These are phyloP conservation scores for Anthracocystis setariae DNA, from an alignment of 1,284 basidiomycete genomes.

Conservation along the genomic window DNA sequence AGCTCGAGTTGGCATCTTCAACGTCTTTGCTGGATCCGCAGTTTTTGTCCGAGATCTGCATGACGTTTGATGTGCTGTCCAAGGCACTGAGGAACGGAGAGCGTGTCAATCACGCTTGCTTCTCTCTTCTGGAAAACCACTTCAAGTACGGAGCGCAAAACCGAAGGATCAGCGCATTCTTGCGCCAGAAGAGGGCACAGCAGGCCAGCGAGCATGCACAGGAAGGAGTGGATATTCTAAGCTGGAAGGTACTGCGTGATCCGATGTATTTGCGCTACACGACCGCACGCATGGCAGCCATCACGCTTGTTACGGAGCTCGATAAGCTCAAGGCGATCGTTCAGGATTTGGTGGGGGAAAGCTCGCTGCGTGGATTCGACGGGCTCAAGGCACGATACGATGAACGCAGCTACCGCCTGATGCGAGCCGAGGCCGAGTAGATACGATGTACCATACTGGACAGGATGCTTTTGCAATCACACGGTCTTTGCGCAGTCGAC, in stretches of 20 bases:
- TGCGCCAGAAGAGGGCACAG: slow-evolving; percentile 9
- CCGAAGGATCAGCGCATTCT: slow-evolving; percentile 24
- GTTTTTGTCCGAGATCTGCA: slow-evolving; percentile 46
- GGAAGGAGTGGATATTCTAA: slow-evolving; percentile 29
- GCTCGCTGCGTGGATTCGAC: slow-evolving; percentile 40
- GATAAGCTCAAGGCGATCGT: slow-evolving; percentile 52
- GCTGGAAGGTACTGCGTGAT: slow-evolving; percentile 37
- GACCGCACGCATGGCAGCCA: slow-evolving; percentile 48
- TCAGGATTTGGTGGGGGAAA: slow-evolving; percentile 49
- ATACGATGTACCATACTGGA: not conserved
- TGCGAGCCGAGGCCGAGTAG: slow-evolving; percentile 3
- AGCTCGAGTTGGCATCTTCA: slow-evolving; percentile 37
- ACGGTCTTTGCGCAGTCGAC: no score
- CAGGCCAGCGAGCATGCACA: not conserved
- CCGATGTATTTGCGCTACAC: slow-evolving; percentile 52
- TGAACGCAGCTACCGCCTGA: slow-evolving; percentile 21
- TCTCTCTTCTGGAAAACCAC: slow-evolving; percentile 43
- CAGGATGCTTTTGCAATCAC: no score
- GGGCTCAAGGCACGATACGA: slow-evolving; percentile 39
- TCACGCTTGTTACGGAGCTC: slow-evolving; percentile 43
- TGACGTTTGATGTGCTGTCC: slow-evolving; percentile 47
- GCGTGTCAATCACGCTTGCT: slow-evolving; percentile 37
- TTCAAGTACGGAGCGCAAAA: slow-evolving; percentile 31
- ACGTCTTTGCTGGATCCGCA: slow-evolving; percentile 54
- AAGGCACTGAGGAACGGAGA: slow-evolving; percentile 46